Evolutionary conservation across 2,329 filamentous ascomycete genomes (phyloP), one percentile per base, ranked within the genome.

Genomic region (Cyphellophora attinorum): DNA sequence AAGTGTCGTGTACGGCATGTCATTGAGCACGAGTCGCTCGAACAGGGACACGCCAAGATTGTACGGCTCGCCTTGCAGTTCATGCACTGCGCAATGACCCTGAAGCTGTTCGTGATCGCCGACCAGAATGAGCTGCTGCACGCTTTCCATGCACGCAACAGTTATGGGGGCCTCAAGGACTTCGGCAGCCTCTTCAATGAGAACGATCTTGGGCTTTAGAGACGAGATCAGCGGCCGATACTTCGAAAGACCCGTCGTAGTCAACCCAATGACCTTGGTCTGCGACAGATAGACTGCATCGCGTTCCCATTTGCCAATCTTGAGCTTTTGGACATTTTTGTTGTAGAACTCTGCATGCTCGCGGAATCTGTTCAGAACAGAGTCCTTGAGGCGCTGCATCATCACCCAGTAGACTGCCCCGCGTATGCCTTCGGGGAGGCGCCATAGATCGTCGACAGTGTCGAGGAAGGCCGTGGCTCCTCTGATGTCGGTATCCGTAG

Each of bases 151-250:
- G 51, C 76, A 79, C 10, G 72, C 70, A 5, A 66, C 72, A 6
- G 70, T 62, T 29, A 81, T 62, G 1, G 72, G 74, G 4, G 62
- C 65, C 46, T 72, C 69, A 3, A 69, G 68, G 0, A 79, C 81
- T 52, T 93, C 83, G 0, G 83, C 85, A 0, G 82, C 81, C 59
- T 91, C 81, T 61, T 91, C 81, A 31, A 93, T 77, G 23, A 93
- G 59, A 11, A 89, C 66, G 3, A 84, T 65, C 15, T 66, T 73
- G 1, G 85, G 82, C 17, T 71, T 64, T 4, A 89, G 52, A 2
- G 73, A 72, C 1, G 76, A 66, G 14, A 93, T 63, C 2, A 89
- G 63, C 1, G 70, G 73, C 3, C 84, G 75, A 41, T 91, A 89
- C 47, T 93, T 93, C 56, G 78, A 79, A 6, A 93, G 53, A 1